These are phyloP conservation scores for Odontarrhena argentea DNA, from an alignment of 345 rosid species.

Conservation along the genomic window DNA sequence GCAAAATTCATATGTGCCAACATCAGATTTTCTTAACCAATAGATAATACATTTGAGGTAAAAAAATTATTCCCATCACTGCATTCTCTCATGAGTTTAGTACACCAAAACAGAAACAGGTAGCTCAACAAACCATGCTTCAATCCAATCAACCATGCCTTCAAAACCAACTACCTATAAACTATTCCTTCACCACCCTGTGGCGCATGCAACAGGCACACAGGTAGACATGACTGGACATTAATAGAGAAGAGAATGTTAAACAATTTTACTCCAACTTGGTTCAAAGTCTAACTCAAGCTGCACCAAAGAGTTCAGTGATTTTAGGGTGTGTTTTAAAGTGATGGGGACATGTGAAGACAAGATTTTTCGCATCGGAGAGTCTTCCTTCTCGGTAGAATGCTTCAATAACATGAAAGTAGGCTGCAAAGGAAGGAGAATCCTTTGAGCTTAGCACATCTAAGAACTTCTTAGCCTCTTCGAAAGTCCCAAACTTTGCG, in stretches of 20 bases:
- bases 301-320: slow-evolving; percentile 60
- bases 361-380: slow-evolving; percentile 74
- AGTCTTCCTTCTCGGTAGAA: slow-evolving; percentile 78
- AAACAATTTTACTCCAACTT: too few relatives aligned
- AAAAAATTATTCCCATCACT: not conserved
- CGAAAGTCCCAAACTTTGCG: slow-evolving; percentile 71
- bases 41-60: too few relatives aligned
- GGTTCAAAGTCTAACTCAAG: slow-evolving; percentile 21
- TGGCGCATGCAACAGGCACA: not conserved
- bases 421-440: slow-evolving; percentile 61
- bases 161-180: slow-evolving; percentile 18
- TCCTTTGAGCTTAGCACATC: slow-evolving; percentile 62
- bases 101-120: not conserved
- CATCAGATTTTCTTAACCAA: too few relatives aligned
- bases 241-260: too few relatives aligned
- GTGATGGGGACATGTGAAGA: slow-evolving; percentile 74
- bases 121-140: slow-evolving; percentile 7
- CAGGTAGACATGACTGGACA: not conserved
- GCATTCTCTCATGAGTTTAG: slow-evolving; percentile 9
- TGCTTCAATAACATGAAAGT: slow-evolving; percentile 52
- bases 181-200: not conserved
- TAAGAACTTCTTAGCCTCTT: slow-evolving; percentile 67
- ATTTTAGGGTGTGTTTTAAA: slow-evolving; percentile 63
- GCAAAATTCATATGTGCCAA: not conserved
- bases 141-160: slow-evolving; percentile 18